Evolutionary conservation across 768 basidiomycete genomes (phyloP).

Genomic region (Leucosporidium scottii): DNA sequence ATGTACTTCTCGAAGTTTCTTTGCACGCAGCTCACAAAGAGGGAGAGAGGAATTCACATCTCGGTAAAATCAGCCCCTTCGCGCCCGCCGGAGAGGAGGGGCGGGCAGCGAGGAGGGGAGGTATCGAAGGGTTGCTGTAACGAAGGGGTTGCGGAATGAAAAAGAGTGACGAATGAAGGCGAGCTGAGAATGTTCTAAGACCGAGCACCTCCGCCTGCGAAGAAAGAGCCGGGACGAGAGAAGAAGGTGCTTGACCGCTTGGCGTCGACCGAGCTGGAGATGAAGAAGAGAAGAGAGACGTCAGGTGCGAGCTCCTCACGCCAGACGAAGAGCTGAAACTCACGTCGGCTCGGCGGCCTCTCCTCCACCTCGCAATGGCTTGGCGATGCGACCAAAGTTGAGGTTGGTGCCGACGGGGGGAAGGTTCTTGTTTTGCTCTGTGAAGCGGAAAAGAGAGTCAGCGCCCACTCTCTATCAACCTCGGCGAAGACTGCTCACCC

Average conservation of each 20-base stretch:
- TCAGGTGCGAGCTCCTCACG: neutral
- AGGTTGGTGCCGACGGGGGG: constrained; percentile 51
- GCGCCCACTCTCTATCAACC: neutral
- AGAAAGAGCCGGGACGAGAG: constrained; percentile 1
- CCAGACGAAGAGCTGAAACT: neutral
- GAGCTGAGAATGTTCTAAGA: neutral
- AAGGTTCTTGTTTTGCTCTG: neutral
- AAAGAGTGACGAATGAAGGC: neutral
- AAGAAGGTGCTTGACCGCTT: constrained; percentile 3
- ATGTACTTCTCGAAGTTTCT: too few species aligned
- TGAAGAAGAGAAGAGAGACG: neutral
- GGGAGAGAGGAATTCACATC: too few species aligned
- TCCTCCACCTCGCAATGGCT: constrained; percentile 89
- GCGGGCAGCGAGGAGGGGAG: neutral
- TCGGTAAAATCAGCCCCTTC: too few species aligned
- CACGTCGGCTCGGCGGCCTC: constrained; percentile 37
- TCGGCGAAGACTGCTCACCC: constrained; percentile 50
- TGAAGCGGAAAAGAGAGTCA: neutral
- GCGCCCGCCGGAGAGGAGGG: neutral
- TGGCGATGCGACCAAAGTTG: constrained; percentile 89
- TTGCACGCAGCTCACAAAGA: too few species aligned
- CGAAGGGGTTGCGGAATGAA: neutral
- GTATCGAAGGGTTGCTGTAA: neutral
- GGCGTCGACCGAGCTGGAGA: neutral
- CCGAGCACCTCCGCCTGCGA: neutral